Evolutionary conservation across 495 filamentous ascomycete species (phyloP).

Genomic region (Trichoderma virens): DNA sequence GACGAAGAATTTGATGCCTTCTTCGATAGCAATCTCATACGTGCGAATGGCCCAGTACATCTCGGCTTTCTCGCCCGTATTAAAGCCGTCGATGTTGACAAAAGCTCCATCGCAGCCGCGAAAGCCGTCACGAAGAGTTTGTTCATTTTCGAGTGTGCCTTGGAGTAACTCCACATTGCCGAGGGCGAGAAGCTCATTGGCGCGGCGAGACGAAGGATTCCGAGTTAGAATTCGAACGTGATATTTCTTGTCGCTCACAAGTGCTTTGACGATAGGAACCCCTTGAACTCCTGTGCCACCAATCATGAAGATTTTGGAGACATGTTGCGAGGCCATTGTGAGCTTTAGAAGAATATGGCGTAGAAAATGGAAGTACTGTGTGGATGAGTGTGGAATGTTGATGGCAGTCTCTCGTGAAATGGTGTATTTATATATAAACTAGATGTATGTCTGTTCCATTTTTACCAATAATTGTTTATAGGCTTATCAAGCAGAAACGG

Average conservation of each 20-base stretch:
- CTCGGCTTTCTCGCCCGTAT: not conserved
- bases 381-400: too few species aligned
- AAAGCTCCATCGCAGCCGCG: not conserved
- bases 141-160: not conserved
- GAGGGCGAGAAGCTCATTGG: not conserved
- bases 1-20: not conserved
- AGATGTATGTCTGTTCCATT: too few species aligned
- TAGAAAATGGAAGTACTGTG: too few species aligned
- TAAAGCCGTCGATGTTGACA: not conserved
- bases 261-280: not conserved
- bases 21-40: not conserved
- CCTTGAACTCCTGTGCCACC: not conserved
- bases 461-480: too few species aligned
- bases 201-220: not conserved
- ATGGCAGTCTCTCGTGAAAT: too few species aligned
- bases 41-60: not conserved
- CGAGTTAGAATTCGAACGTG: not conserved
- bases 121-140: not conserved
- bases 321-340: not conserved
- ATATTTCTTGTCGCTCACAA: not conserved
- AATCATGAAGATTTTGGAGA: not conserved
- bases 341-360: too few species aligned
- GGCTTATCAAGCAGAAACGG: too few species aligned
- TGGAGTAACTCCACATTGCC: not conserved
- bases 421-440: too few species aligned